Conservation (phyloP, 1,139 yeast species). For the Citeromyces siamensis region DNA sequence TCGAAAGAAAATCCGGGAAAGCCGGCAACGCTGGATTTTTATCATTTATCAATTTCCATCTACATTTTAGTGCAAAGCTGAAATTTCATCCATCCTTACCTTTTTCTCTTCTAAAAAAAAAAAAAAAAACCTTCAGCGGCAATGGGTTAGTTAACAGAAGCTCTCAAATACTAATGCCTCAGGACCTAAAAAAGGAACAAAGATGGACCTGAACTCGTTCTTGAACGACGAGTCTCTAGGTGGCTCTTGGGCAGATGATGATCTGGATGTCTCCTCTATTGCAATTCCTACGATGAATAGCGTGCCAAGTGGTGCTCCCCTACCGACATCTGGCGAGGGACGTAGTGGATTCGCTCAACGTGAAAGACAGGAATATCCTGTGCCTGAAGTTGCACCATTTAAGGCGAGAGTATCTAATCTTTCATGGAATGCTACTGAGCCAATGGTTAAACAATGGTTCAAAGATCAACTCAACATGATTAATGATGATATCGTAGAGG, state of each 20-base stretch:
- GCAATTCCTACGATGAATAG: constrained; percentile 33
- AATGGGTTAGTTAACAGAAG: too few relatives aligned
- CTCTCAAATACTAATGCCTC: too few relatives aligned
- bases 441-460: constrained; percentile 52
- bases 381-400: constrained; percentile 89
- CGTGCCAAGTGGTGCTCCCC: constrained; percentile 1
- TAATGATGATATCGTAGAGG: constrained; percentile 38
- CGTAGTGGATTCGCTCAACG: constrained; percentile 16
- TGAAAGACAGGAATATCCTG: constrained; percentile 60
- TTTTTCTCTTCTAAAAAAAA: too few relatives aligned
- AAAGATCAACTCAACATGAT: constrained; percentile 38
- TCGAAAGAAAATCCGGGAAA: too few relatives aligned
- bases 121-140: too few relatives aligned
- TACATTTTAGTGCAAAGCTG: too few relatives aligned
- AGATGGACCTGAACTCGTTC: constrained; percentile 45
- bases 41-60: too few relatives aligned
- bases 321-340: constrained; percentile 17
- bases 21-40: too few relatives aligned
- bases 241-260: constrained; percentile 68
- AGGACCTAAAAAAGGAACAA: constrained; percentile 29
- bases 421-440: constrained; percentile 74
- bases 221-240: constrained; percentile 36
- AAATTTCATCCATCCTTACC: too few relatives aligned
- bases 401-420: constrained; percentile 81
- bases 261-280: constrained; percentile 55